Conservation (phyloP, 352 stramenopile species). For the Globisporangium spiculum region DNA sequence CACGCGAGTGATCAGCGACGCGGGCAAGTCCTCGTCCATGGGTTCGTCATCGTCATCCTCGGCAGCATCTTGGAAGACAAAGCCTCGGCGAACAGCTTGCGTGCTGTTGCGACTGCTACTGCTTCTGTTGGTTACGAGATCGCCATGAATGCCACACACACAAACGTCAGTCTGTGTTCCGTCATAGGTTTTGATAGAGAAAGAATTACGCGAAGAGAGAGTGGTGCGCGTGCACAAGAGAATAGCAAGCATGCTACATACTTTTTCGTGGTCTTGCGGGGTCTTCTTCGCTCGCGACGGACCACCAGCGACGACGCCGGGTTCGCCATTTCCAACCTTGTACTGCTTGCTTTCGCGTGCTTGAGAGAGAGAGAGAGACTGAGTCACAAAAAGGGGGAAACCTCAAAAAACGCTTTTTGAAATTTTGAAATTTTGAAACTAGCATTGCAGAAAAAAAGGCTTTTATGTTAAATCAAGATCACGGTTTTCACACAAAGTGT, state of each 20-base stretch:
- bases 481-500: too few relatives aligned
- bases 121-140: background rate
- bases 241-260: slow-evolving; percentile 13
- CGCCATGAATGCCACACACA: background rate
- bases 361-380: too few relatives aligned
- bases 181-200: background rate
- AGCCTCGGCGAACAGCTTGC: slow-evolving; percentile 35
- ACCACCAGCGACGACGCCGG: slow-evolving; percentile 46
- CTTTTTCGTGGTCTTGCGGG: slow-evolving; percentile 36
- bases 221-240: background rate
- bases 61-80: slow-evolving; percentile 39
- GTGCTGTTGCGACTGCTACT: slow-evolving; percentile 20
- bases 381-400: too few relatives aligned
- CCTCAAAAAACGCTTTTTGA: too few relatives aligned
- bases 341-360: too few relatives aligned
- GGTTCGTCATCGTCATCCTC: slow-evolving; percentile 31
- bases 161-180: slow-evolving; percentile 3
- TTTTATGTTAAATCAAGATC: too few relatives aligned
- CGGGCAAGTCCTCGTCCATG: slow-evolving; percentile 16
- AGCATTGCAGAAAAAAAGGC: too few relatives aligned
- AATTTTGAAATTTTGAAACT: too few relatives aligned
- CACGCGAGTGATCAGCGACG: background rate
- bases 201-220: background rate
- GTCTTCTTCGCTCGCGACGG: slow-evolving; percentile 52
- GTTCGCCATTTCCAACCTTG: slow-evolving; percentile 5